These are phyloP conservation scores for Salix koriyanagi DNA, from an alignment of 345 rosid genomes.

Conservation along the genomic window DNA sequence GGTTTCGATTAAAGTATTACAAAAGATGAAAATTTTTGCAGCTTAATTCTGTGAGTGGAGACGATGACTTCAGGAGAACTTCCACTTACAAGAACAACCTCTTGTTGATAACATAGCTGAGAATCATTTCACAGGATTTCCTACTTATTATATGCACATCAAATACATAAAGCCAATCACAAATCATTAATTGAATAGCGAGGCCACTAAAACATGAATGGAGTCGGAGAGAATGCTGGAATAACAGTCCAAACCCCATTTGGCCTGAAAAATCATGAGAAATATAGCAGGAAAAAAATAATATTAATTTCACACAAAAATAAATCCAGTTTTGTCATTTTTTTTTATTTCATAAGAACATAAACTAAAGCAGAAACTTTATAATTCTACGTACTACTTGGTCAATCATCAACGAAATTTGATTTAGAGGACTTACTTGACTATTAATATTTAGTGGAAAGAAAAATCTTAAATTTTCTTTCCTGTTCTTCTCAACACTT, in stretches of 20 bases:
- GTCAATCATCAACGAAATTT: neutral
- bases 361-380: neutral
- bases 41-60: neutral
- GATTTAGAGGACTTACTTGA: too few relatives aligned
- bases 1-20: neutral
- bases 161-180: neutral
- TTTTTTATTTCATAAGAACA: neutral
- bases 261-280: constrained; percentile 29
- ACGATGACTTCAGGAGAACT: neutral
- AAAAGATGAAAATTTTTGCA: neutral
- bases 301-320: neutral
- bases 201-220: constrained; percentile 49
- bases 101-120: neutral
- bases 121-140: neutral
- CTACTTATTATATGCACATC: neutral
- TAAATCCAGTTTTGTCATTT: neutral
- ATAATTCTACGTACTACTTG: neutral
- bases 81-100: neutral
- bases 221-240: constrained; percentile 53
- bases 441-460: too few relatives aligned
- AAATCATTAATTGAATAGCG: neutral
- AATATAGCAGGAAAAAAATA: neutral
- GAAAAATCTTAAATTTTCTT: too few relatives aligned
- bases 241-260: constrained; percentile 21
- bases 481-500: too few relatives aligned